phyloP scores from a whole-genome alignment of 148 eudicot genomes.

The Pharnaceum exiguum region DNA sequence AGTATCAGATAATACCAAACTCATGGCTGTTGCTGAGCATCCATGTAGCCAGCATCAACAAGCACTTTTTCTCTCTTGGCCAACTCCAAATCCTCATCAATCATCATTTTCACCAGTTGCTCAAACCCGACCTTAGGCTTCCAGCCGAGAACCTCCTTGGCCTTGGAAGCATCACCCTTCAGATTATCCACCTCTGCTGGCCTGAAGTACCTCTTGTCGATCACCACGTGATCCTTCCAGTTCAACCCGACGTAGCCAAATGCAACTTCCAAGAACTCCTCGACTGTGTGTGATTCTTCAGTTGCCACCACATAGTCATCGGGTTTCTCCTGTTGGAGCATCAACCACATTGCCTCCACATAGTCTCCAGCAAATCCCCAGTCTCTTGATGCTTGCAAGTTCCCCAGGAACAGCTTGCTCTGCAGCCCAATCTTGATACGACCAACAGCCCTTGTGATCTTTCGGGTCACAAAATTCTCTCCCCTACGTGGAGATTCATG shows the following conservation, averaged over 20 bases:
- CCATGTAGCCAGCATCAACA: constrained; percentile 88
- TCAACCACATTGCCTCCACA: constrained; percentile 99
- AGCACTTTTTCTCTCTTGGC: constrained; percentile 93
- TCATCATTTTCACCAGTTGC: constrained; percentile 97
- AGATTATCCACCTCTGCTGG: constrained; percentile 95
- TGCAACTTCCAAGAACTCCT: constrained; percentile 79
- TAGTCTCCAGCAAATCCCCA: constrained; percentile 99
- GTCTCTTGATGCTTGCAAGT: constrained; percentile 76
- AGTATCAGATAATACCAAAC: constrained; percentile 13
- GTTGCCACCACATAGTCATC: constrained; percentile 96
- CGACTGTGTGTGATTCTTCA: constrained; percentile 85
- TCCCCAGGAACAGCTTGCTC: constrained; percentile 83
- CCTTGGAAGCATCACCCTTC: constrained; percentile 80
- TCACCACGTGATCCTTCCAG: constrained; percentile 83
- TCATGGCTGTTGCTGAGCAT: constrained; percentile 93
- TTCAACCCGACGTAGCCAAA: constrained; percentile 80
- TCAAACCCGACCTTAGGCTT: constrained; percentile 83
- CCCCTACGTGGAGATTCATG: constrained; percentile 95
- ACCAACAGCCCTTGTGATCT: constrained; percentile 91
- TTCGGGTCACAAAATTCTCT: constrained; percentile 92
- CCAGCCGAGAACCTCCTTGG: constrained; percentile 78
- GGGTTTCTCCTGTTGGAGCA: constrained; percentile 96
- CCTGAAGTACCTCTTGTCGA: constrained; percentile 87
- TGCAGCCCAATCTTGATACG: constrained; percentile 87
- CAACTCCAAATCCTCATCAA: constrained; percentile 79